Base-by-base conservation (phyloP, 2,329 filamentous ascomycete species). In the Neofusicoccum sp. region DNA sequence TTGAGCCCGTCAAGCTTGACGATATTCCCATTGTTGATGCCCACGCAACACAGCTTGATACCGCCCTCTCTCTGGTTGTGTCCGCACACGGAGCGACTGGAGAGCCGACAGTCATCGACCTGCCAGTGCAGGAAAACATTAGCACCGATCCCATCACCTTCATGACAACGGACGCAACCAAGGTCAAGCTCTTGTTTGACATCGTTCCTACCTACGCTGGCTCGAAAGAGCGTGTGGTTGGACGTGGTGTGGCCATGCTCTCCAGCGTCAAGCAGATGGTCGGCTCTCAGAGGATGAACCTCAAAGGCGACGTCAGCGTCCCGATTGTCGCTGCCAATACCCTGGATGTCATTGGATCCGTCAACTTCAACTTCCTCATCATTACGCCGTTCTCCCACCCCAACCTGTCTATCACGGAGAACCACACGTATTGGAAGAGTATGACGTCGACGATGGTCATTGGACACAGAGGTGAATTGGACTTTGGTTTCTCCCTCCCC, bases 361-460 rank as follows among this genome's bases (percentile, higher is more conserved):
- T 99, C 68, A 97, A 96, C 71, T 99, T 99, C 83, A 97, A 97
- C 76, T 98, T 98, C 74, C 80, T 97, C 36, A 86, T 98, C 71
- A 93, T 99, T 69, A 98, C 92, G 0, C 94, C 95, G 0, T 99
- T 99, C 78, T 85, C 88, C 16, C 95, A 98, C 74, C 92, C 92
- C 6, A 96, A 96, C 65, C 95, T 99, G 89, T 90, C 91, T 63
- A 88, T 98, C 67, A 95, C 90, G 1, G 91, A 92, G 39, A 85
- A 93, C 64, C 91, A 96, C 73, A 98, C 93, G 0, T 99, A 98
- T 76, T 99, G 94, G 94, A 97, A 92, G 79, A 96, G 92, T 74
- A 82, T 96, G 73, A 86, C 90, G 11, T 91, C 92, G 3, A 94
- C 94, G 2, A 96, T 96, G 91, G 86, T 89, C 63, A 89, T 89